Percentiles rank a stretch among this genome's conserved stretches.
phyloP scores from a whole-genome alignment of 2,329 filamentous ascomycete species.

The Colletotrichum agaves region DNA sequence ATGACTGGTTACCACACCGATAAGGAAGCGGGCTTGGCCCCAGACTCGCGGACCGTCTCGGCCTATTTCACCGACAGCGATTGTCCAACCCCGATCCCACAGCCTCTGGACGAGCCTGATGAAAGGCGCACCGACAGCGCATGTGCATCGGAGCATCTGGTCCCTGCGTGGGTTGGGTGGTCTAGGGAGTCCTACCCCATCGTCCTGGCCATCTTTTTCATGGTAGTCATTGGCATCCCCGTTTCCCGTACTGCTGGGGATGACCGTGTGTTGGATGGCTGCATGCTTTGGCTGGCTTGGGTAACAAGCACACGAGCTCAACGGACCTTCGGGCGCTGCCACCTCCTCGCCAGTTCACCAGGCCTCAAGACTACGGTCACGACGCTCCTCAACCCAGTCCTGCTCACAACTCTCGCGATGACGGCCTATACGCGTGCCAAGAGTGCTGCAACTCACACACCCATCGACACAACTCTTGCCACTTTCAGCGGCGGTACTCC shows the following conservation, averaged over 20 bases:
- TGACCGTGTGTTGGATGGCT: conserved; percentile 57
- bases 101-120: neutral
- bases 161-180: neutral
- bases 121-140: neutral
- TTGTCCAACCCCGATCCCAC: conserved; percentile 8
- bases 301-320: conserved; percentile 53
- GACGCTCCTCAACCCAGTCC: conserved; percentile 59
- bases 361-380: conserved; percentile 37
- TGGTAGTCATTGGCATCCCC: conserved; percentile 54
- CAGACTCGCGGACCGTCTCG: conserved; percentile 24
- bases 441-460: conserved; percentile 44
- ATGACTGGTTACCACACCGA: conserved; percentile 30
- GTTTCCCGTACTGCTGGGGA: conserved; percentile 48
- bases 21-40: conserved; percentile 27
- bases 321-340: conserved; percentile 43
- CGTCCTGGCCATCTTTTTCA: conserved; percentile 45
- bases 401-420: conserved; percentile 57
- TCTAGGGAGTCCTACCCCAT: conserved; percentile 42
- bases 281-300: conserved; percentile 62
- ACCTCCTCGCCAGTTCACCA: conserved; percentile 7
- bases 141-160: neutral
- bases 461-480: conserved; percentile 45
- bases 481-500: conserved; percentile 49
- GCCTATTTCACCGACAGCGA: conserved; percentile 33
- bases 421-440: conserved; percentile 56